These are phyloP conservation scores for Termitomyces sp. DNA, from an alignment of 768 basidiomycete species.

Conservation along the genomic window DNA sequence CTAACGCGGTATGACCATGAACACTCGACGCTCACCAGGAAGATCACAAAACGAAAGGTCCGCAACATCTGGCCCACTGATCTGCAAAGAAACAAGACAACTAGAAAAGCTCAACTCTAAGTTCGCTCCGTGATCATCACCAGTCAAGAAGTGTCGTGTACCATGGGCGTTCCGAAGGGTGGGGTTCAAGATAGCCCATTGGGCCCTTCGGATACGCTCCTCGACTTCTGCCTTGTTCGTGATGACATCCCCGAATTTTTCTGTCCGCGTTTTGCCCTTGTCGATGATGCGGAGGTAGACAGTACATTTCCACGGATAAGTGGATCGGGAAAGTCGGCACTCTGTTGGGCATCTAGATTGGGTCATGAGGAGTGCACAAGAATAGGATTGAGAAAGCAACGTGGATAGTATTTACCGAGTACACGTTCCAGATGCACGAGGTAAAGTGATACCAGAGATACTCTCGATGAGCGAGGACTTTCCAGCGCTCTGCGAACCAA, in stretches of 20 bases:
- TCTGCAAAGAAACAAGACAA: conserved; percentile 52
- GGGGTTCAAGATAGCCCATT: conserved; percentile 62
- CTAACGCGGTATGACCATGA: background rate
- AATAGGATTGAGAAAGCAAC: background rate
- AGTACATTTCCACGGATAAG: conserved; percentile 40
- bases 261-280: conserved; percentile 29
- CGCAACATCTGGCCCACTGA: conserved; percentile 52
- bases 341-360: conserved; percentile 48
- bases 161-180: conserved; percentile 14
- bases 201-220: conserved; percentile 61
- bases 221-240: conserved; percentile 49
- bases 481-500: conserved; percentile 69
- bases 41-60: conserved; percentile 64
- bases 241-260: conserved; percentile 44
- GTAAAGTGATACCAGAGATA: conserved; percentile 67
- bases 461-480: conserved; percentile 77
- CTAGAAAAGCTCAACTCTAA: conserved; percentile 39
- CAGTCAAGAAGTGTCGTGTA: conserved; percentile 30
- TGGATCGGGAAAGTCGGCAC: conserved; percentile 41
- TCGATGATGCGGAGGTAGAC: conserved; percentile 43
- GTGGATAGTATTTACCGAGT: conserved; percentile 43
- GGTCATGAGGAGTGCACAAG: background rate
- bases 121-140: conserved; percentile 22
- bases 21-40: conserved; percentile 34
- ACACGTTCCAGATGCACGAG: conserved; percentile 69